Evolutionary conservation across 805 yeast genomes (phyloP), one percentile per base, ranked within the genome.

Genomic region (Nakazawaea sp.): DNA sequence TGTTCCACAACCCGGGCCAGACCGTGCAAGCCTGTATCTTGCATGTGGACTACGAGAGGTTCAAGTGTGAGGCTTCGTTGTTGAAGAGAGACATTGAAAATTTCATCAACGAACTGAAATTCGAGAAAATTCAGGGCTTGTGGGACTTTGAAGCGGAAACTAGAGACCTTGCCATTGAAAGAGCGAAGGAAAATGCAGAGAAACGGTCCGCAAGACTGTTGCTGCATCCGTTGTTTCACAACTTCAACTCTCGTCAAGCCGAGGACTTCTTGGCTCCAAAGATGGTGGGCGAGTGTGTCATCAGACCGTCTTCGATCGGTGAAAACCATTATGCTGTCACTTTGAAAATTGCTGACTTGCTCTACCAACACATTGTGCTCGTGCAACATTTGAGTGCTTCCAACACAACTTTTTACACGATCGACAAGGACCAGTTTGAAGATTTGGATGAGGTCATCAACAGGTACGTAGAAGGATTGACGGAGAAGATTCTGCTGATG

Each of bases 371-470:
- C 56, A 65, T 92, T 45, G 92, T 88, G 48, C 83, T 92, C 32
- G 66, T 78, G 44, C 97, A 92, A 59, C 38, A 30, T 21, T 8
- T 17, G 25, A 34, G 31, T 9, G 70, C 72, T 32, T 78, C 71
- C 32, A 77, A 78, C 51, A 76, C 74, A 43, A 87, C 82, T 24
- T 64, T 63, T 40, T 72, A 60, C 43, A 70, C 76, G 0, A 53
- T 81, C 29, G 87, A 87, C 34, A 67, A 69, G 38, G 59, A 63
- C 3, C 65, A 69, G 33, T 90, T 85, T 56, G 73, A 81, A 27
- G 99, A 92, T 69, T 67, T 92, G 55, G 99, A 92, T 64, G 97
- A 92, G 61, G 72, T 92, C 53, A 79, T 92, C 51, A 86, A 85
- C 50, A 79, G 81, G 52, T 94, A 90, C 53, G 72, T 92, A 35